Conservation (phyloP, 495 filamentous ascomycete species). For the Clohesyomyces aquaticus region DNA sequence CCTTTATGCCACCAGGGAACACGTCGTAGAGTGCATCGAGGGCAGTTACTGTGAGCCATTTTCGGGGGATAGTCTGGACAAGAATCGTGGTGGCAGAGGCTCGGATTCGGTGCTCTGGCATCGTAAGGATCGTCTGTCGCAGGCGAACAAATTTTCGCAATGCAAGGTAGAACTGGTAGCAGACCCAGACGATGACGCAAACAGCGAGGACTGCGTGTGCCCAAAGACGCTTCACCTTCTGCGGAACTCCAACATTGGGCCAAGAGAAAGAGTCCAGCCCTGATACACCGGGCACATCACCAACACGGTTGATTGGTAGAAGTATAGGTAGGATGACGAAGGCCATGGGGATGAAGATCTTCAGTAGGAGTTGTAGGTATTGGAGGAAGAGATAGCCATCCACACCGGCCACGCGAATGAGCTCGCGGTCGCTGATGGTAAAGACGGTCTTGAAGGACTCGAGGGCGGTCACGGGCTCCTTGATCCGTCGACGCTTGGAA, state of each 20-base stretch:
- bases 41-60: slow-evolving; percentile 83
- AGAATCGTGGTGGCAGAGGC: slow-evolving; percentile 97
- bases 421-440: slow-evolving; percentile 34
- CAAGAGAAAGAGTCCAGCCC: slow-evolving; percentile 59
- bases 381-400: slow-evolving; percentile 98
- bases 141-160: slow-evolving; percentile 89
- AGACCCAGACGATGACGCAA: slow-evolving; percentile 79
- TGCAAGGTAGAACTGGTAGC: slow-evolving; percentile 85
- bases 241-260: slow-evolving; percentile 77
- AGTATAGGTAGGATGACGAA: slow-evolving; percentile 81
- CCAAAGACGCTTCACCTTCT: slow-evolving; percentile 77
- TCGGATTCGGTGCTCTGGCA: slow-evolving; percentile 87
- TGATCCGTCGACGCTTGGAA: slow-evolving; percentile 32
- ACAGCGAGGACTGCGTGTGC: slow-evolving; percentile 84
- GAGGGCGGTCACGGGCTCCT: slow-evolving; percentile 23
- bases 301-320: slow-evolving; percentile 72
- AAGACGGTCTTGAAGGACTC: slow-evolving; percentile 41
- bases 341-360: slow-evolving; percentile 85
- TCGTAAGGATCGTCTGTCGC: slow-evolving; percentile 92
- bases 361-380: slow-evolving; percentile 88
- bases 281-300: slow-evolving; percentile 49
- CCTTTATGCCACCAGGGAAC: slow-evolving; percentile 92
- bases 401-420: slow-evolving; percentile 59
- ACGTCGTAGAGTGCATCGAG: slow-evolving; percentile 90
- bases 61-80: slow-evolving; percentile 83